phyloP scores from a whole-genome alignment of 371 early-diverging fungal genomes.

The Lichtheimia hyalospora region DNA sequence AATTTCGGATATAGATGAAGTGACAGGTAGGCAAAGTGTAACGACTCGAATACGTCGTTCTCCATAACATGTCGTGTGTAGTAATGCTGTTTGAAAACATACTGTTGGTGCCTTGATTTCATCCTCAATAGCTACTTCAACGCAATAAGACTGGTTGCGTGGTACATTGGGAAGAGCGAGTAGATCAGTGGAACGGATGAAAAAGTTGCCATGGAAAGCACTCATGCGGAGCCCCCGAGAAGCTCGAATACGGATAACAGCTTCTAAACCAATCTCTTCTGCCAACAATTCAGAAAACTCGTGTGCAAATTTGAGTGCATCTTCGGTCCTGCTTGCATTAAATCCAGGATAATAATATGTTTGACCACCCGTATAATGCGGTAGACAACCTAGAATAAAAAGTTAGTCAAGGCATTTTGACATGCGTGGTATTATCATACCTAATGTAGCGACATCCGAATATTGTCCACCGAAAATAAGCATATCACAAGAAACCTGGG shows the following conservation, averaged over 20 bases:
- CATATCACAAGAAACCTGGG: constrained; percentile 92
- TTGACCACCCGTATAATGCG: constrained; percentile 95
- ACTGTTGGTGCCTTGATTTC: constrained; percentile 76
- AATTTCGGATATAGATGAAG: constrained; percentile 76
- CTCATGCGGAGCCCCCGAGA: constrained; percentile 86
- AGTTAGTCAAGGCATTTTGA: no score
- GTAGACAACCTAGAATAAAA: constrained; percentile 52
- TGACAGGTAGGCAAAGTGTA: constrained; percentile 90
- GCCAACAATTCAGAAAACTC: constrained; percentile 87
- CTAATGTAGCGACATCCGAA: constrained; percentile 92
- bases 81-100: constrained; percentile 96
- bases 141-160: constrained; percentile 92
- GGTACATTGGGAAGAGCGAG: constrained; percentile 93
- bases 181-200: constrained; percentile 94
- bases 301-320: constrained; percentile 84
- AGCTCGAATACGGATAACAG: constrained; percentile 94
- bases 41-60: constrained; percentile 96
- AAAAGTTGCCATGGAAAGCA: constrained; percentile 96
- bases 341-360: constrained; percentile 96
- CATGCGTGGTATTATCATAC: constrained; percentile 27
- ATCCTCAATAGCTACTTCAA: constrained; percentile 90
- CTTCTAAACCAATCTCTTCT: constrained; percentile 90
- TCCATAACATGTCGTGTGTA: constrained; percentile 83
- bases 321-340: constrained; percentile 83
- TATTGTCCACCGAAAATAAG: constrained; percentile 89